phyloP scores from a whole-genome alignment of 495 filamentous ascomycete genomes.

The Neurospora intermedia region DNA sequence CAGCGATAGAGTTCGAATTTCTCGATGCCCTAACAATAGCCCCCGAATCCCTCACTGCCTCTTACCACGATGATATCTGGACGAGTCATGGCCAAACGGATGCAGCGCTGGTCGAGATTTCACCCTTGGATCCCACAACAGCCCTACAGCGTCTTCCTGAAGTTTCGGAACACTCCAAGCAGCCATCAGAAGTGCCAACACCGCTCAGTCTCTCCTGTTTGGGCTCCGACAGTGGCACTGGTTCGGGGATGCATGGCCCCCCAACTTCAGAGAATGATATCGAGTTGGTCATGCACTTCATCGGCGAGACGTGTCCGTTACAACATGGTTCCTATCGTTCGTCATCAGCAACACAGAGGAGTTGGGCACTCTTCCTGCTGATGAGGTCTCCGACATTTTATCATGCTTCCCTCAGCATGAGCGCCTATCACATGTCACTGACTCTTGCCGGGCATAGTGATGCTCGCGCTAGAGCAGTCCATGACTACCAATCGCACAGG shows the following conservation, averaged over 20 bases:
- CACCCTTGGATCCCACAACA: neutral
- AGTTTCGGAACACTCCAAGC: neutral
- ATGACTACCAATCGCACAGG: constrained; percentile 1
- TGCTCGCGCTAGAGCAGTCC: neutral
- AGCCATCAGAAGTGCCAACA: neutral
- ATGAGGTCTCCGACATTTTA: constrained; percentile 1
- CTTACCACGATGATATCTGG: neutral
- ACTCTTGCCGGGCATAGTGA: neutral
- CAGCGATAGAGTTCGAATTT: neutral
- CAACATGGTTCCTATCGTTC: neutral
- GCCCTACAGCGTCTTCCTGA: neutral
- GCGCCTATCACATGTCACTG: neutral
- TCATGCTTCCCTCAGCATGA: constrained; percentile 2
- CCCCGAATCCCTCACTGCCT: neutral
- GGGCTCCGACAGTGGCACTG: neutral
- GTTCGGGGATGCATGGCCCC: neutral
- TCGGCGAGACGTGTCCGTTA: neutral
- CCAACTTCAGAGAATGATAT: constrained; percentile 1
- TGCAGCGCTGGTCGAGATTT: neutral
- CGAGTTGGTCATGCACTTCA: constrained; percentile 2
- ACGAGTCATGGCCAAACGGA: neutral
- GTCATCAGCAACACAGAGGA: neutral
- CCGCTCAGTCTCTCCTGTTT: neutral
- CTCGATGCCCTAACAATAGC: neutral
- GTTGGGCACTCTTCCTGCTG: constrained; percentile 1